A percentile compares a stretch with the other conserved stretches of the same genome.
These are phyloP conservation scores for Ottelia alismoides DNA, from an alignment of 106 monocot genomes.

Conservation along the genomic window DNA sequence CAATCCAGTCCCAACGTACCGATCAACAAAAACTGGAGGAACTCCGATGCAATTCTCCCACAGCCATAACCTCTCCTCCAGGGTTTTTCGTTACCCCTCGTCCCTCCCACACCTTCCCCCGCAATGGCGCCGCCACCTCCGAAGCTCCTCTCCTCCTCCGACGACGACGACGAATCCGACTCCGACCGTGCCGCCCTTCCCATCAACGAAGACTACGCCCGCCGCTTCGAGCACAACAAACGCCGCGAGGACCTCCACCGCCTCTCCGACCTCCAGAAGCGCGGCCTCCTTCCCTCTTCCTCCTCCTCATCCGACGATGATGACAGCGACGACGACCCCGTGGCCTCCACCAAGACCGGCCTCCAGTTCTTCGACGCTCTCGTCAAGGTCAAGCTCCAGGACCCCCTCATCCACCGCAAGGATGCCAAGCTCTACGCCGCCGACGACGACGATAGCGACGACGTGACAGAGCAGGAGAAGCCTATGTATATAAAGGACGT, in stretches of 20 bases:
- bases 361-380: slow-evolving; percentile 52
- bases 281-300: slow-evolving; percentile 25
- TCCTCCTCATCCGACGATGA: slow-evolving; percentile 25
- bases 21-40: too few species aligned
- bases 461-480: slow-evolving; percentile 36
- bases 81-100: too few species aligned
- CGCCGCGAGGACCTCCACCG: slow-evolving; percentile 62
- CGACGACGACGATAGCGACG: slow-evolving; percentile 25
- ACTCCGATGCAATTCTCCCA: too few species aligned
- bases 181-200: slow-evolving; percentile 41
- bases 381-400: slow-evolving; percentile 43
- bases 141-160: too few species aligned
- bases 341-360: slow-evolving; percentile 20
- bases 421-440: slow-evolving; percentile 46
- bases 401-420: slow-evolving; percentile 35
- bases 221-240: slow-evolving; percentile 94
- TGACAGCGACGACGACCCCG: slow-evolving; percentile 14
- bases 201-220: slow-evolving; percentile 67
- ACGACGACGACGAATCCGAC: slow-evolving; percentile 4
- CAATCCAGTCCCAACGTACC: too few species aligned
- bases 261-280: slow-evolving; percentile 53
- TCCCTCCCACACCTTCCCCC: too few species aligned
- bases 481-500: slow-evolving; percentile 89
- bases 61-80: too few species aligned
- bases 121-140: too few species aligned